Percentiles rank a stretch among this genome's conserved stretches.
These are phyloP conservation scores for Berberis thunbergii DNA, from an alignment of 164 flowering plant genomes.

Conservation along the genomic window DNA sequence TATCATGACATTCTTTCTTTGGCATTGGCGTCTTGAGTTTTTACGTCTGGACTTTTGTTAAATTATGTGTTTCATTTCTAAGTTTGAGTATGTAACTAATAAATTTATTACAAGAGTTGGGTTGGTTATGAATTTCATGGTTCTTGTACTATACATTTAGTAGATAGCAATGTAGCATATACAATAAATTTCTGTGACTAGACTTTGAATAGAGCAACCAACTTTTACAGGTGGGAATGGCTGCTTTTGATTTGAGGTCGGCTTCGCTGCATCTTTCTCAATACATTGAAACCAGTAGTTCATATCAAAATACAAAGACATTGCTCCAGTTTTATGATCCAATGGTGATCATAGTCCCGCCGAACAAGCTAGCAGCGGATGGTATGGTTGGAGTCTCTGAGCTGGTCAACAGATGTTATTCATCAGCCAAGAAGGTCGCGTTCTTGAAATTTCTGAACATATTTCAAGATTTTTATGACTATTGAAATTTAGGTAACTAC, in stretches of 20 bases:
- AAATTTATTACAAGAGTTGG: background rate
- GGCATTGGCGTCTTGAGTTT: background rate
- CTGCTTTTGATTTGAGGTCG: conserved; percentile 89
- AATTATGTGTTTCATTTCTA: background rate
- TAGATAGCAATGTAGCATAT: background rate
- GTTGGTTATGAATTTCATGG: background rate
- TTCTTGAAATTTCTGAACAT: background rate
- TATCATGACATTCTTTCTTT: background rate
- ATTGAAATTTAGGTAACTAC: background rate
- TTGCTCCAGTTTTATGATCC: conserved; percentile 90
- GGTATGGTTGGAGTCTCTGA: conserved; percentile 90
- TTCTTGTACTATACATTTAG: background rate
- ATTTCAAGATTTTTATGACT: background rate
- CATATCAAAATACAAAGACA: conserved; percentile 90
- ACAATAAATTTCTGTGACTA: background rate
- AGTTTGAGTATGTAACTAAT: background rate
- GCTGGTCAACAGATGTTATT: conserved; percentile 58
- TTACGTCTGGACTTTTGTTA: background rate
- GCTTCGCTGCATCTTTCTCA: conserved; percentile 97
- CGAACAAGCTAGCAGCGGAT: conserved; percentile 84
- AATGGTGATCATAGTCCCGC: conserved; percentile 73
- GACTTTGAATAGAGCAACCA: background rate
- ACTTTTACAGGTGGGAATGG: conserved; percentile 73
- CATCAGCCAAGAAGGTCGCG: conserved; percentile 64
- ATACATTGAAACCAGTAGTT: conserved; percentile 91